These are phyloP conservation scores for Rhytidiadelphus loreus DNA, from an alignment of 225 moss, liverwort and hornwort species.

Conservation along the genomic window DNA sequence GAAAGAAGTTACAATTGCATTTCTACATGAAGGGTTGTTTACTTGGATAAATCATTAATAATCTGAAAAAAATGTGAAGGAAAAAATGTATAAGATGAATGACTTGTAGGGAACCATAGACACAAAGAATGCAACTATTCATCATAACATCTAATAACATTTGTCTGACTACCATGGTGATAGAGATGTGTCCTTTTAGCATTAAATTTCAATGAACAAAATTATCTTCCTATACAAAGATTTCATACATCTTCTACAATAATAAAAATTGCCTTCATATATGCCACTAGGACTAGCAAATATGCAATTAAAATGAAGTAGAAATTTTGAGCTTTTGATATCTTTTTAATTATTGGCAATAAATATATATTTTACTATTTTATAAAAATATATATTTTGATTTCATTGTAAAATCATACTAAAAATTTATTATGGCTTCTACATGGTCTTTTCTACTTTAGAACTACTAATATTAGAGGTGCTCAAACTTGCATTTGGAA, in stretches of 20 bases:
- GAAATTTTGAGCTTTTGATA: not conserved
- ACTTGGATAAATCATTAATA: not conserved
- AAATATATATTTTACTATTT: not conserved
- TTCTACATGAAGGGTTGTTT: not conserved
- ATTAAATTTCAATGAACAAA: not conserved
- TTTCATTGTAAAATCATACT: not conserved
- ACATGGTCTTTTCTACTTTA: fast-evolving
- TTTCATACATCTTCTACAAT: not conserved
- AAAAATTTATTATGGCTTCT: not conserved
- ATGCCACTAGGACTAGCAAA: not conserved
- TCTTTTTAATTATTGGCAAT: not conserved
- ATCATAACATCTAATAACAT: not conserved
- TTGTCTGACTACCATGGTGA: not conserved
- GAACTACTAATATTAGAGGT: not conserved
- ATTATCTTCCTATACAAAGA: not conserved
- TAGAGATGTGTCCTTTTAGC: fast-evolving
- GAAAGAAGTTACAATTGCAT: not conserved
- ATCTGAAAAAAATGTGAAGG: not conserved
- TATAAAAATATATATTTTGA: not conserved
- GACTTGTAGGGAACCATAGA: fast-evolving
- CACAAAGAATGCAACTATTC: no score
- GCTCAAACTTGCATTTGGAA: not conserved
- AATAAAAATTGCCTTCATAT: not conserved
- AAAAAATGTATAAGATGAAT: not conserved
- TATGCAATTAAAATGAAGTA: not conserved